These are phyloP conservation scores for Cupressus sempervirens DNA, from an alignment of 75 land plant genomes.

Conservation along the genomic window DNA sequence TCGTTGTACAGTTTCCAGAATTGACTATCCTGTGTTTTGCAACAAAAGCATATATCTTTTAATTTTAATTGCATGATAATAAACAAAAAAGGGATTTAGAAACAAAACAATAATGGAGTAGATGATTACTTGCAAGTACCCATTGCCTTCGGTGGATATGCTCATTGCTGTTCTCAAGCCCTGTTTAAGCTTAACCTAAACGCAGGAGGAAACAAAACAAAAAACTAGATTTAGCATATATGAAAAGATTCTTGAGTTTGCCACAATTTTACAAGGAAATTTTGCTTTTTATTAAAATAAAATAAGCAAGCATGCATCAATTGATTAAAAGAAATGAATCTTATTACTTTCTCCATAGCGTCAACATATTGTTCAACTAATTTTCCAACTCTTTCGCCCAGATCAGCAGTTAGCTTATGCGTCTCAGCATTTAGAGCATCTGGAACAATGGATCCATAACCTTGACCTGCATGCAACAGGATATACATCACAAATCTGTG, in stretches of 20 bases:
- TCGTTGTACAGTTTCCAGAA: conserved; percentile 96
- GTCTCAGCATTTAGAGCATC: conserved; percentile 62
- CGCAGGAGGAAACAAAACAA: background rate
- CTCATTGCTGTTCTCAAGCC: conserved; percentile 87
- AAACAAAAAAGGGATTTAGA: background rate
- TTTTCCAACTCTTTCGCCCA: conserved; percentile 53
- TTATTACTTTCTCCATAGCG: conserved; percentile 87
- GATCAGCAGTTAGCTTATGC: conserved; percentile 48
- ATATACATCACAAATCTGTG: background rate
- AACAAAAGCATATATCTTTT: background rate
- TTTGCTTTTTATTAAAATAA: background rate
- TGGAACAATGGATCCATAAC: conserved; percentile 84
- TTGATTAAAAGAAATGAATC: background rate
- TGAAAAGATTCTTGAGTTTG: background rate
- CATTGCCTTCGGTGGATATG: conserved; percentile 83
- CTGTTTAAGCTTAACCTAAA: conserved; percentile 87
- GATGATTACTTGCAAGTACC: conserved; percentile 70
- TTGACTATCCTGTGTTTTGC: conserved; percentile 59
- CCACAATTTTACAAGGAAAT: background rate
- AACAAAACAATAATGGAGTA: background rate
- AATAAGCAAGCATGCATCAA: background rate
- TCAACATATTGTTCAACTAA: conserved; percentile 74
- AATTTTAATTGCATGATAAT: background rate
- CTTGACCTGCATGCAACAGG: conserved; percentile 48
- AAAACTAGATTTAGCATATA: conserved; percentile 1